Conservation (phyloP, 257 asterid genomes). For the Lithospermum erythrorhizon region DNA sequence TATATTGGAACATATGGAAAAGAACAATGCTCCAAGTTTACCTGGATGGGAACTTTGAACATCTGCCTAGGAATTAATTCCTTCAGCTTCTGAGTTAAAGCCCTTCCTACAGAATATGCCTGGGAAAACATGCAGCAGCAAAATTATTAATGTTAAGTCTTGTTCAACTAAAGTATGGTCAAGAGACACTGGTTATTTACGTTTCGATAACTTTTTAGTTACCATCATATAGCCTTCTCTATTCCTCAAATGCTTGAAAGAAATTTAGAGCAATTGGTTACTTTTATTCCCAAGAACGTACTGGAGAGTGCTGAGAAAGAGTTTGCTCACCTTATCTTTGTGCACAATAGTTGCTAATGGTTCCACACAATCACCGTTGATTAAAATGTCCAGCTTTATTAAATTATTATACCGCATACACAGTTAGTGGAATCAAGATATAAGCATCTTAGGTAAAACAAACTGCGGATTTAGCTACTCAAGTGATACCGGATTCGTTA, state of each 20-base stretch:
- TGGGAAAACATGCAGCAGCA: slow-evolving; percentile 16
- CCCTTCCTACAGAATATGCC: slow-evolving; percentile 97
- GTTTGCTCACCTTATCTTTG: slow-evolving; percentile 69
- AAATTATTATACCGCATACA: slow-evolving; percentile 56
- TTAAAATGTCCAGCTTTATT: slow-evolving; percentile 91
- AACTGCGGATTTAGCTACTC: background rate
- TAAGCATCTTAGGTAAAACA: background rate
- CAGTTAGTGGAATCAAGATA: background rate
- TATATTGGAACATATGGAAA: background rate
- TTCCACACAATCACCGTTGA: slow-evolving; percentile 82
- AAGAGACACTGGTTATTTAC: too few species aligned
- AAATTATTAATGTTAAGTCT: background rate
- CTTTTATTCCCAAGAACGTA: slow-evolving; percentile 1
- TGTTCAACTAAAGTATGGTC: too few species aligned
- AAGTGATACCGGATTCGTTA: background rate
- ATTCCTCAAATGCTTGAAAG: background rate
- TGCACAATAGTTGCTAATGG: slow-evolving; percentile 97
- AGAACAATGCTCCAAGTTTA: slow-evolving; percentile 15
- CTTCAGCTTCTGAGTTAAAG: slow-evolving; percentile 91
- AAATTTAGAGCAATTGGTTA: too few species aligned
- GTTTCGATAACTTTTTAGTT: too few species aligned
- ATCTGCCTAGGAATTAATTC: slow-evolving; percentile 95
- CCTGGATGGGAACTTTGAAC: slow-evolving; percentile 99
- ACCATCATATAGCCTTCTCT: background rate
- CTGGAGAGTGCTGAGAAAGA: slow-evolving; percentile 1